These are phyloP conservation scores for Xylaria sp. DNA, from an alignment of 2,329 filamentous ascomycete genomes.

Conservation along the genomic window DNA sequence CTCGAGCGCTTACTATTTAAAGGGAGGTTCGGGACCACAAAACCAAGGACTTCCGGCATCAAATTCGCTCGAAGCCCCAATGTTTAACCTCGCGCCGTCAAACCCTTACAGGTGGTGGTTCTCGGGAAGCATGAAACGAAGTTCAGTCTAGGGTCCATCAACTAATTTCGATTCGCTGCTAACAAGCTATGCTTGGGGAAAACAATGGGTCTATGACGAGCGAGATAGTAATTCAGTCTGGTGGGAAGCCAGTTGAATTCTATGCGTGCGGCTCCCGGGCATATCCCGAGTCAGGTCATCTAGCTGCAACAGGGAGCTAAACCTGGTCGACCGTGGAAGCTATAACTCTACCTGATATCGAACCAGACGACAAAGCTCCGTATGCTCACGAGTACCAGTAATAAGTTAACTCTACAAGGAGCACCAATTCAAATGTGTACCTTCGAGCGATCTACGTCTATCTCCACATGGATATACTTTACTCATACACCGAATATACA, in stretches of 20 bases:
- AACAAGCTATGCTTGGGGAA: neutral
- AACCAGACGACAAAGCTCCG: neutral
- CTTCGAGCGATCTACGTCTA: neutral
- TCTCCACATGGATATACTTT: neutral
- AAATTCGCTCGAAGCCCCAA: neutral
- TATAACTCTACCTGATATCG: neutral
- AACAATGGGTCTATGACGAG: conserved; percentile 23
- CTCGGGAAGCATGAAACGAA: conserved; percentile 12
- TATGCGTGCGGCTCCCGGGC: neutral
- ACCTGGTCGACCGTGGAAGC: neutral
- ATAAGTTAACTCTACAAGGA: neutral
- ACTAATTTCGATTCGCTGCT: neutral
- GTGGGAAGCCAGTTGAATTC: neutral
- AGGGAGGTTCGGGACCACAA: neutral
- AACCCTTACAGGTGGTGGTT: neutral
- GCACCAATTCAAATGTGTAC: neutral
- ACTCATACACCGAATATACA: neutral
- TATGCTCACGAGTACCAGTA: neutral
- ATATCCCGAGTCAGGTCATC: conserved; percentile 5
- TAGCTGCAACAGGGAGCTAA: conserved; percentile 7
- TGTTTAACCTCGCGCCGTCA: conserved; percentile 18
- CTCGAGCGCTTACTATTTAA: neutral
- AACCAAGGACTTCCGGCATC: neutral
- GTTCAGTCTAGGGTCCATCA: neutral
- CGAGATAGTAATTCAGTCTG: neutral